Base-by-base conservation (phyloP, 2,329 filamentous ascomycete genomes). In the Aspergillus pseudoviridinutans region DNA sequence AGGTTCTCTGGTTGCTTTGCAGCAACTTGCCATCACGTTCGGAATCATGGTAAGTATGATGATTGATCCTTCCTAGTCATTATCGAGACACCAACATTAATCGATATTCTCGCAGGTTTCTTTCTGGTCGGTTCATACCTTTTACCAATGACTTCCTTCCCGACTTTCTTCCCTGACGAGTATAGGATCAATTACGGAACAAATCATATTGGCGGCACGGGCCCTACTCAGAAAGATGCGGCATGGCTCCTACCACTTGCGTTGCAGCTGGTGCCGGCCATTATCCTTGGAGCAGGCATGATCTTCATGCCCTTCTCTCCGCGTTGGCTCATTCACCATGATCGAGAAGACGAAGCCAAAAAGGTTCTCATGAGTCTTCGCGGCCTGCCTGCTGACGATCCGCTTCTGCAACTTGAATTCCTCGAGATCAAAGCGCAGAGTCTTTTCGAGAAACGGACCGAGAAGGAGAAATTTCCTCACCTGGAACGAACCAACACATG, bases 281-380 rank as follows among this genome's bases (percentile, higher is more conserved):
- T 87, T 0, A 60, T 90, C 3, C 81, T 92, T 1, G 83, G 87
- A n/a, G 61, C 80, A 5, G 89, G 89, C 28, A 90, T 91, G 81
- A 89, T 88, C 3, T 90, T 89, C 74, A 90, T 91, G 87, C 89
- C 88, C 0, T 91, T 88, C 71, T 87, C 84, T 0, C 89, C 89
- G 0, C 81, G 89, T 62, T 91, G 88, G 87, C 80, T 92, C 0
- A 75, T 89, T 3, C 86, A 91, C 66, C 85, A 89, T 62, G 78
- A 76, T 51, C 84, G 87, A 28, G 88, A 91, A 66, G 79, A 79
- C 0, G 88, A 92, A 70, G 87, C 86, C 0, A 82, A 84, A 17
- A 68, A 71, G 6, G 84, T 87, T 1, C 79, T 92, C 2, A 83
- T 87, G 0, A 77, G 69, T 53, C 82, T 92, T 3, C 85, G 89